Base-by-base conservation (phyloP, 306 rosid genomes). In the Casuarina equisetifolia region DNA sequence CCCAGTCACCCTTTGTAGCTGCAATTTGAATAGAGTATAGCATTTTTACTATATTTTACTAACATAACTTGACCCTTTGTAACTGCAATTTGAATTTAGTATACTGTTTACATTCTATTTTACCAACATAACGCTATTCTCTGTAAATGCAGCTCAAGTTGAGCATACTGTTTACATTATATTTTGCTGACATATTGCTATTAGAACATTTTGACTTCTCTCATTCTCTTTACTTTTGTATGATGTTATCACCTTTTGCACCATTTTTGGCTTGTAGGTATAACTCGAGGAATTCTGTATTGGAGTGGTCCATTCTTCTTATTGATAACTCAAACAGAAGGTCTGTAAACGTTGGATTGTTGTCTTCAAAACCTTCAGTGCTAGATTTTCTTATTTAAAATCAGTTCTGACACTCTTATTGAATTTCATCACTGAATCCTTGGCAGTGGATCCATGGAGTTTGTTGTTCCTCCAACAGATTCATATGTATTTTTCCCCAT, bases 361-460 rank as follows among this genome's bases (percentile, higher is more conserved):
- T 51, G 76, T 11, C 9, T 6, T 25, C 17, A 46, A 42, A 67
- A 67, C 58, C 67, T 45, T 20, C 5, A 72, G 72, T 59, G 61
- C 57, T 79, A 50, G 57, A 50, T 17, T 52, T 13, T 80, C 44
- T 9, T 20, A 4, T 62, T 59, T 61, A 16, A 62, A 69, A 8
- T 49, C 53, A 57, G 51, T 69, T 19, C 69, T 74, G 69, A 25
- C 15, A 6, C 32, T 52, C 43, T 72, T 45, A 35, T 49, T n/a
- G 76, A 70, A 36, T 32, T 61, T 20, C 38, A 48, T 36, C 52
- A 2, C 50, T 55, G 42, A 74, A 66, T 48, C 51, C 61, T 76
- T 88, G 80, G 81, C 92, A 95, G 98, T 84, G 97, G 98, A 67
- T 90, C 97, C 2, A 78, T 92, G 97, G 97, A 92, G 81, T 95